Conservation (phyloP, 495 filamentous ascomycete genomes). For the Barbatosphaeria neglecta region DNA sequence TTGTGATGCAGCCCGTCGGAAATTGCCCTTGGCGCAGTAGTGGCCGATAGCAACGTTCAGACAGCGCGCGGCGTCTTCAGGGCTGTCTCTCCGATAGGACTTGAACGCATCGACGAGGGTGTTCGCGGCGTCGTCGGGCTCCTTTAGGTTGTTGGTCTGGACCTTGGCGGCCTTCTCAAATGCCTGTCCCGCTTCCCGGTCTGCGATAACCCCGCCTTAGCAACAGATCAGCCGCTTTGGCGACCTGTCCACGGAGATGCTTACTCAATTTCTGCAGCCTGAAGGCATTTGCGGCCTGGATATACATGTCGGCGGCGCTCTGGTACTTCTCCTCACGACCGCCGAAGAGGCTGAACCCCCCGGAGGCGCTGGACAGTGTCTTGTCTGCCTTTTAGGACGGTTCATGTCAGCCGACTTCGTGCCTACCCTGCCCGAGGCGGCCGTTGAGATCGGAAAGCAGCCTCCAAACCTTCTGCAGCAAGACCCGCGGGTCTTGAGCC, state of each 20-base stretch:
- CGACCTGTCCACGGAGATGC: constrained; percentile 1
- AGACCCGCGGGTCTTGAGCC: constrained; percentile 34
- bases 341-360: constrained; percentile 65
- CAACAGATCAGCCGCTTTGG: neutral
- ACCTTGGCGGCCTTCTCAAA: constrained; percentile 72
- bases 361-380: constrained; percentile 51
- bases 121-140: constrained; percentile 82
- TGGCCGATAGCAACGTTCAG: constrained; percentile 63
- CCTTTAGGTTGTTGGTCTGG: constrained; percentile 64
- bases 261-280: constrained; percentile 58
- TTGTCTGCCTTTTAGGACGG: constrained; percentile 64
- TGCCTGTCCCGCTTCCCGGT: constrained; percentile 67
- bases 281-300: constrained; percentile 73
- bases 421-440: neutral
- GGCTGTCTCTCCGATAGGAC: constrained; percentile 69
- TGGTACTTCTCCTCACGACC: constrained; percentile 74
- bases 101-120: constrained; percentile 64
- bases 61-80: constrained; percentile 65
- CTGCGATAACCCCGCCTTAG: too few species aligned
- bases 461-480: constrained; percentile 30
- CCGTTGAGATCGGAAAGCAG: neutral
- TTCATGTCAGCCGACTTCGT: constrained; percentile 14
- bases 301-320: constrained; percentile 69
- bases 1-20: constrained; percentile 75
- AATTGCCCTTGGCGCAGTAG: constrained; percentile 74